These are phyloP conservation scores for Plasmodium vivax DNA, from an alignment of 169 alveolate genomes.

Conservation along the genomic window DNA sequence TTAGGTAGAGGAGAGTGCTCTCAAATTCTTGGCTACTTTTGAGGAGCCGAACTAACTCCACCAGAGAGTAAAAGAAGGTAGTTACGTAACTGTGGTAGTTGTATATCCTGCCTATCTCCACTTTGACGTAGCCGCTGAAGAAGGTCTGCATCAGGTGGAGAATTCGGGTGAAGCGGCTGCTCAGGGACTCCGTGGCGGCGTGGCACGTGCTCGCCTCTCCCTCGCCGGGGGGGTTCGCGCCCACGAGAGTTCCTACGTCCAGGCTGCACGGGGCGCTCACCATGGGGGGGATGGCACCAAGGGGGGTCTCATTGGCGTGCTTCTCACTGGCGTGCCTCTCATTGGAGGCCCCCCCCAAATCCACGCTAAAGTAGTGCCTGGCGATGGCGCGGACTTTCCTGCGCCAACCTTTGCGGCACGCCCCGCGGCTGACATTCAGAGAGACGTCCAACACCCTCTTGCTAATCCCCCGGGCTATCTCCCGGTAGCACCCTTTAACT, in stretches of 20 bases:
- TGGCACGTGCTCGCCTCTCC: background rate
- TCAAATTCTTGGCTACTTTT: constrained; percentile 14
- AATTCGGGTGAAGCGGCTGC: background rate
- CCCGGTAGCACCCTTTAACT: constrained; percentile 27
- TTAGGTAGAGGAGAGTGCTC: constrained; percentile 4
- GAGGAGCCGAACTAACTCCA: constrained; percentile 26
- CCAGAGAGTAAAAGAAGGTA: constrained; percentile 24
- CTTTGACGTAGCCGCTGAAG: constrained; percentile 31
- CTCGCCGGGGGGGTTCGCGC: background rate
- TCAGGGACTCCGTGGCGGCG: background rate
- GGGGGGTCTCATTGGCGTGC: background rate
- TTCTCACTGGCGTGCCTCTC: background rate
- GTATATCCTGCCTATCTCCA: constrained; percentile 25
- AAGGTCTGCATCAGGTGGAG: background rate
- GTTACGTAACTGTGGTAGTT: constrained; percentile 27
- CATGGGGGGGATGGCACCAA: too few relatives aligned
- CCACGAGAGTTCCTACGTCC: background rate
- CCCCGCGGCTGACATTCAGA: background rate
- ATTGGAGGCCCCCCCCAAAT: background rate
- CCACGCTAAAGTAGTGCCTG: constrained; percentile 13
- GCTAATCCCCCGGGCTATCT: constrained; percentile 39
- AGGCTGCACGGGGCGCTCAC: background rate
- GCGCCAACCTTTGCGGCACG: background rate
- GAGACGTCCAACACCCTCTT: constrained; percentile 20
- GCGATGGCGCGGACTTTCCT: constrained; percentile 5